phyloP scores from a whole-genome alignment of 2,329 filamentous ascomycete genomes.

The Aspergillus sp. region DNA sequence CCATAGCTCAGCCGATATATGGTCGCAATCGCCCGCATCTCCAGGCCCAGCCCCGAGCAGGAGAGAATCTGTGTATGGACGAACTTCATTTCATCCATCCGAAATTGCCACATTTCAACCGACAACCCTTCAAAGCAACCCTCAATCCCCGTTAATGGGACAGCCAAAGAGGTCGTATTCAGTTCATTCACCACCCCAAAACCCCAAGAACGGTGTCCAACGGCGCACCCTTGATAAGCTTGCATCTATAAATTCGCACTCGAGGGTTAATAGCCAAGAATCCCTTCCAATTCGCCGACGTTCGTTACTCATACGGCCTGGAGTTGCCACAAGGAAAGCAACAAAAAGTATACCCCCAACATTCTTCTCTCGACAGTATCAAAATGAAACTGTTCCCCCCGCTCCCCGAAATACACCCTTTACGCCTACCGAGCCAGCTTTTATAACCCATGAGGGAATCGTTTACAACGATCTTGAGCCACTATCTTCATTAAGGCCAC shows the following conservation, averaged over 20 bases:
- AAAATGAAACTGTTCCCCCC: conserved; percentile 17
- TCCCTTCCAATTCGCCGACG: conserved; percentile 39
- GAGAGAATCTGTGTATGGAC: conserved; percentile 17
- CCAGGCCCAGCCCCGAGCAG: conserved; percentile 3
- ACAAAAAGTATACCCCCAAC: conserved; percentile 23
- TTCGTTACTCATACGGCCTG: conserved; percentile 36
- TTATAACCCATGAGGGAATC: conserved; percentile 13
- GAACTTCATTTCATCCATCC: conserved; percentile 19
- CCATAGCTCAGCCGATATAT: conserved; percentile 10
- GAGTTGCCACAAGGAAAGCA: conserved; percentile 36
- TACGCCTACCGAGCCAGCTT: conserved; percentile 19
- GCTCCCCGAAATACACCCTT: conserved; percentile 10
- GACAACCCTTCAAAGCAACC: conserved; percentile 13
- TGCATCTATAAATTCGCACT: conserved; percentile 34
- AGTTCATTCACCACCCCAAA: conserved; percentile 25
- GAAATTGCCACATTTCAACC: conserved; percentile 25
- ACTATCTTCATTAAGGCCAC: conserved; percentile 18
- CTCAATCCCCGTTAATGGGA: conserved; percentile 15
- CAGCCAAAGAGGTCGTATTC: conserved; percentile 31
- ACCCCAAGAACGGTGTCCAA: conserved; percentile 25
- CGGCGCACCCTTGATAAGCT: conserved; percentile 27
- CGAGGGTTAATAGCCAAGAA: conserved; percentile 32
- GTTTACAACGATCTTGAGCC: conserved; percentile 13
- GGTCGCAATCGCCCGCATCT: conserved; percentile 7
- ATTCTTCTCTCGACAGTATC: conserved; percentile 24